A percentile compares a stretch with the other conserved stretches of the same genome.
Evolutionary conservation across 1,139 yeast genomes (phyloP).

Genomic region (Barnettozyma hawaiiensis): DNA sequence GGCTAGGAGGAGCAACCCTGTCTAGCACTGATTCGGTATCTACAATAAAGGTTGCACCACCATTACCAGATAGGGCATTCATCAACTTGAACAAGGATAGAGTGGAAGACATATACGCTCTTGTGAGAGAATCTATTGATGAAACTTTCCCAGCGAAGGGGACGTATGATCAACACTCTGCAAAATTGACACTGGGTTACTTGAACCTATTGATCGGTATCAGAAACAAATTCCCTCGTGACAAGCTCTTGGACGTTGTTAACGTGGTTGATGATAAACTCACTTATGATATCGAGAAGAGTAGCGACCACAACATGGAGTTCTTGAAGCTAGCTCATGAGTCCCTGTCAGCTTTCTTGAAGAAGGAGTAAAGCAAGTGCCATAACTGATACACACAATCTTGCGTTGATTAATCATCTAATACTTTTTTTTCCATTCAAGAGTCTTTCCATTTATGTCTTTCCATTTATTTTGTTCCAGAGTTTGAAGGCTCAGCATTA

Average conservation of each 20-base stretch:
- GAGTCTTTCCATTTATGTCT: too few species aligned
- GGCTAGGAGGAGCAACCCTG: constrained; percentile 7
- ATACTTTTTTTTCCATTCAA: too few species aligned
- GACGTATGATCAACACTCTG: constrained; percentile 20
- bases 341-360: constrained; percentile 5
- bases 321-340: constrained; percentile 9
- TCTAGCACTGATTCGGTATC: not conserved
- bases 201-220: constrained; percentile 50
- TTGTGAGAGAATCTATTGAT: constrained; percentile 34
- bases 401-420: too few species aligned
- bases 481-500: constrained; percentile 5
- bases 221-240: constrained; percentile 28
- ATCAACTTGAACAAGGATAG: constrained; percentile 37
- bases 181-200: constrained; percentile 46
- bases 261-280: not conserved
- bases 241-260: constrained; percentile 22
- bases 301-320: constrained; percentile 12
- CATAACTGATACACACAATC: not conserved
- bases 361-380: not conserved
- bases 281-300: constrained; percentile 13
- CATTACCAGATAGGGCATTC: constrained; percentile 33
- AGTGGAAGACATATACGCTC: constrained; percentile 35
- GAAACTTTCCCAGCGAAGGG: constrained; percentile 28
- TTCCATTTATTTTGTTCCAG: not conserved
- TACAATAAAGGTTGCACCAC: constrained; percentile 12